Evolutionary conservation across 202 grass and related monocot species (phyloP), one percentile per base, ranked within the genome.

Genomic region (Elaeis oleifera): DNA sequence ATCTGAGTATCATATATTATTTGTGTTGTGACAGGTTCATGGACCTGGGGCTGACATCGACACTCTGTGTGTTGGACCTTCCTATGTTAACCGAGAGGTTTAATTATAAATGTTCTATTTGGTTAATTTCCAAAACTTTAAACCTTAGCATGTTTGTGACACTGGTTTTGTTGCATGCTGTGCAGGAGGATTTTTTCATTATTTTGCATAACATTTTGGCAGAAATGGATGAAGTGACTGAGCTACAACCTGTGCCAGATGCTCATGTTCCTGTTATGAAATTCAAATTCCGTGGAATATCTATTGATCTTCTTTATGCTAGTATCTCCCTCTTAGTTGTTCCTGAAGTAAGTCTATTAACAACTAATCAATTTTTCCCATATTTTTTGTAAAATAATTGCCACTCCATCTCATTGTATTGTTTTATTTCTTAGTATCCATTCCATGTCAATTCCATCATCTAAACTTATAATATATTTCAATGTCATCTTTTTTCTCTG

Each of bases 221-320:
- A 1, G 80, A 87, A 70, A 94, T 75, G 16, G 85, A 85, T 51
- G 85, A 94, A 65, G 85, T 99, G 16, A 80, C 83, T 25, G 83
- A 99, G 71, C 62, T 99, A 18, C 88, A 99, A 61, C 88, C 95
- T 70, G 85, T 94, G 49, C 88, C 95, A 61, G 89, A 90, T 73
- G 88, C 95, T 29, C 88, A 99, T 84, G 85, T 99, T 55, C 95
- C 95, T 71, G 88, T 99, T 62, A 86, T 99, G 88, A 99, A 80
- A 84, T 94, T 99, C 51, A 99, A 99, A 68, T 87, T 94, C 60
- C 73, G 64, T 51, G 88, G 94, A 80, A 99, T 99, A 80, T 92
- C 94, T 14, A 94, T 99, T 54, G 94, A 89, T 32, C 89, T 99
- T 64, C 88, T 90, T 74, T 99, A 99, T 82, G 88, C 95, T 36